Conservation (phyloP, 495 filamentous ascomycete species). For the Penicillium paradoxum region DNA sequence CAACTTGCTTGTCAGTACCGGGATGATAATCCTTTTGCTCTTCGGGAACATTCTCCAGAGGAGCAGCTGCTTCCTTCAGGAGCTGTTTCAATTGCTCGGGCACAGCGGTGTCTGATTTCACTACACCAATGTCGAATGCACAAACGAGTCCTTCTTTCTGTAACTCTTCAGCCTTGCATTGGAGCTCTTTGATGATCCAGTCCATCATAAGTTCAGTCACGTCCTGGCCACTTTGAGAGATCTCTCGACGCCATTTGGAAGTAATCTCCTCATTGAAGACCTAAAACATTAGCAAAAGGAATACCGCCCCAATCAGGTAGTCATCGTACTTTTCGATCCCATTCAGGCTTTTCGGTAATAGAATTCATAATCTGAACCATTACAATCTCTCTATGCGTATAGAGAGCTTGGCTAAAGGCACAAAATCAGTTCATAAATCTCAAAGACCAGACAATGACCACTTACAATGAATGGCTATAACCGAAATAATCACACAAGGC, state of each 20-base stretch:
- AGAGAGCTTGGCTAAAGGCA: background rate
- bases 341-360: constrained; percentile 44
- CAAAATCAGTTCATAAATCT: background rate
- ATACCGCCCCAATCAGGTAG: background rate
- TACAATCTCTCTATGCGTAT: constrained; percentile 3
- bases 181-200: constrained; percentile 47
- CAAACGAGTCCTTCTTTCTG: constrained; percentile 27
- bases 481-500: background rate
- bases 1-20: constrained; percentile 47
- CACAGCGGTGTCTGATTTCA: constrained; percentile 36
- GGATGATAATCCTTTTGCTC: constrained; percentile 56
- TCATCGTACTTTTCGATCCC: constrained; percentile 39
- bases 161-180: constrained; percentile 35
- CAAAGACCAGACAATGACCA: background rate
- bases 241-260: constrained; percentile 35
- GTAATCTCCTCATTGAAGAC: constrained; percentile 43
- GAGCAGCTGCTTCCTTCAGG: constrained; percentile 21
- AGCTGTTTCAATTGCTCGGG: constrained; percentile 19
- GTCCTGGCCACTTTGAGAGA: constrained; percentile 21
- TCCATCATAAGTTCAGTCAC: constrained; percentile 47
- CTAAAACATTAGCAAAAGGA: constrained; percentile 2
- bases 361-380: constrained; percentile 36
- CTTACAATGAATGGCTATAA: background rate
- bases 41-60: constrained; percentile 43
- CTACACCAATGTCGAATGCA: constrained; percentile 27